phyloP scores from a whole-genome alignment of 306 rosid genomes.

The Parietaria judaica region DNA sequence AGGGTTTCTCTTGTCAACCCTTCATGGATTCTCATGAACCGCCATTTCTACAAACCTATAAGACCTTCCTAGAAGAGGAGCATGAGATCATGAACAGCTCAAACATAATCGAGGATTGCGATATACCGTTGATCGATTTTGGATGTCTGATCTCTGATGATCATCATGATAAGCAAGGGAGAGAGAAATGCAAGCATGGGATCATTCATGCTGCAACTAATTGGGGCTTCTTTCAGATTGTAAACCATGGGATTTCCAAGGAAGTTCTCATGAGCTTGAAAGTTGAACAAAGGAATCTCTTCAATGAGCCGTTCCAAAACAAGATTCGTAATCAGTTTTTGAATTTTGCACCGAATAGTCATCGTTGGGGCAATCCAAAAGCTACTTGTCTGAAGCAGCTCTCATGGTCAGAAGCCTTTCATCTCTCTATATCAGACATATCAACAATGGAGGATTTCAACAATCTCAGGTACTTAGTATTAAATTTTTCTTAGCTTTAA shows the following conservation, averaged over 20 bases:
- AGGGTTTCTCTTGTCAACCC: background rate
- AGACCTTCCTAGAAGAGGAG: conserved; percentile 14
- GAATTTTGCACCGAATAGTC: conserved; percentile 31
- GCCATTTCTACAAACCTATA: conserved; percentile 40
- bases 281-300: conserved; percentile 35
- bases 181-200: conserved; percentile 37
- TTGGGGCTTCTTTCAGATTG: conserved; percentile 68
- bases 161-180: conserved; percentile 5
- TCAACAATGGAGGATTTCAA: background rate
- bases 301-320: conserved; percentile 32
- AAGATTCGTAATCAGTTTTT: conserved; percentile 28
- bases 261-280: conserved; percentile 28
- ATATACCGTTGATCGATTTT: conserved; percentile 53
- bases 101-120: conserved; percentile 23
- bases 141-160: conserved; percentile 15
- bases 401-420: conserved; percentile 72
- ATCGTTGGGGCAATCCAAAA: conserved; percentile 59
- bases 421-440: conserved; percentile 22
- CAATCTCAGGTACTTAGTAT: too few relatives aligned
- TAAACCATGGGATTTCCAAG: conserved; percentile 55
- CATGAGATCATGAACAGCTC: conserved; percentile 3
- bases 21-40: conserved; percentile 51
- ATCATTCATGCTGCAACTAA: conserved; percentile 40
- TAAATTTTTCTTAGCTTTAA: too few relatives aligned
- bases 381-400: conserved; percentile 42